Base-by-base conservation (phyloP, 176 grass and related monocot genomes). In the Rhynchospora pubera region DNA sequence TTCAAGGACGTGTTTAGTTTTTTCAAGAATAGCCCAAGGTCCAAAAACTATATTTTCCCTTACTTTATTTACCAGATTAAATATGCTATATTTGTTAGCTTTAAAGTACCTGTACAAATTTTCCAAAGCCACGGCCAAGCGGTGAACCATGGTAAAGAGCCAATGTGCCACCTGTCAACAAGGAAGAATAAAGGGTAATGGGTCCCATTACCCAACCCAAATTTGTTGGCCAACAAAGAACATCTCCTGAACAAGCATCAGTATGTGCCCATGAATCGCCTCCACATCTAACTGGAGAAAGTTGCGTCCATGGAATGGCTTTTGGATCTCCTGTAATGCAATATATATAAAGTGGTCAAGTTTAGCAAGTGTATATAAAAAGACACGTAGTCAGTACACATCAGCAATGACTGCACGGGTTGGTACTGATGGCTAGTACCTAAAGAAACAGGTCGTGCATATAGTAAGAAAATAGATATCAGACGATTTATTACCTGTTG, bases 121-220 rank as follows among this genome's bases (percentile, higher is more conserved):
- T 98, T 77, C 92, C 93, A 69, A 98, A 98, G 53, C 84, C 90
- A 56, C n/a, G 85, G 66, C 90, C 95, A 78, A 98, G 92, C 32
- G 95, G 95, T 83, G 92, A 94, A 81, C 95, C 95, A 67, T 94
- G 85, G 65, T 98, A 98, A 5, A 94, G 90, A 84, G 95, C 95
- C 83, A 98, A 83, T 51, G 90, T 80, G 7, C 85, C 89, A 64
- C 95, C 95, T 73, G 10, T 80, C 85, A 94, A 55, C 84, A 98
- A 93, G 78, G 85, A 90, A 52, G 92, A 79, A 65, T 94, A 94
- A 28, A 98, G 14, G 10, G 89, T 70, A 82, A 91, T 82, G 30
- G 95, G 95, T 79, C 95, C 95, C 95, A 98, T 93, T 60, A 93
- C 95, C 95, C 95, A 98, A 12, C 95, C 95, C 51, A 98, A 85